Base-by-base conservation (phyloP, 495 filamentous ascomycete species). In the Penicillium pulvis region DNA sequence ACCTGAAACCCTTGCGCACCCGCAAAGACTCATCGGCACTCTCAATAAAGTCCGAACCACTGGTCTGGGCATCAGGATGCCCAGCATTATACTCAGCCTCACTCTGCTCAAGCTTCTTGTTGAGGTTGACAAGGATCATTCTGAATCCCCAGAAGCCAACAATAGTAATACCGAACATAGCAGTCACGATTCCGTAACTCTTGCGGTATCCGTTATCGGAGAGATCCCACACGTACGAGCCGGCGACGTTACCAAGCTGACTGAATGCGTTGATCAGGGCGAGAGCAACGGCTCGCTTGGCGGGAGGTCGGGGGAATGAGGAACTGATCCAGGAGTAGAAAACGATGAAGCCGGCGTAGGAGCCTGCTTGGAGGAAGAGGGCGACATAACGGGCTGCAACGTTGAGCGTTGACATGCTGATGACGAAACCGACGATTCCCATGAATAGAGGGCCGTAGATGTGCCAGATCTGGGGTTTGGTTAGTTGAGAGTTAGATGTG, bases 221-320 rank as follows among this genome's bases (percentile, higher is more conserved):
- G 9, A 73, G 63, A 24, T 68, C 59, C 70, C 70, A 73, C 23
- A 73, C 70, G 39, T 73, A 73, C 2, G 66, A 70, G 16, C 70
- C 70, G 4, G 70, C 70, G 3, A 73, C 68, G 56, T 73, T 73
- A 19, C 70, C 70, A 1, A 73, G 66, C 49, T 73, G 70, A 24
- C 83, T 83, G 46, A 93, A 82, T 2, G 90, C 89, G 68, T 95
- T 95, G 76, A 93, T 90, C 58, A 88, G 82, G 35, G 91, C 91
- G 3, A 94, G 74, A 0, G 89, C 89, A 0, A 90, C 91, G 1
- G 91, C 90, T 43, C 90, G 86, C 74, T 96, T 96, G 26, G 89
- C 87, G 0, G 88, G 90, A 0, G 91, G 91, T 4, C 91, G 84
- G 8, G 90, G 90, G 60, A 94, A 81, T 3, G 86, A 86, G 68